Evolutionary conservation across 2,329 filamentous ascomycete genomes (phyloP).

Genomic region (Pyricularia sp.): DNA sequence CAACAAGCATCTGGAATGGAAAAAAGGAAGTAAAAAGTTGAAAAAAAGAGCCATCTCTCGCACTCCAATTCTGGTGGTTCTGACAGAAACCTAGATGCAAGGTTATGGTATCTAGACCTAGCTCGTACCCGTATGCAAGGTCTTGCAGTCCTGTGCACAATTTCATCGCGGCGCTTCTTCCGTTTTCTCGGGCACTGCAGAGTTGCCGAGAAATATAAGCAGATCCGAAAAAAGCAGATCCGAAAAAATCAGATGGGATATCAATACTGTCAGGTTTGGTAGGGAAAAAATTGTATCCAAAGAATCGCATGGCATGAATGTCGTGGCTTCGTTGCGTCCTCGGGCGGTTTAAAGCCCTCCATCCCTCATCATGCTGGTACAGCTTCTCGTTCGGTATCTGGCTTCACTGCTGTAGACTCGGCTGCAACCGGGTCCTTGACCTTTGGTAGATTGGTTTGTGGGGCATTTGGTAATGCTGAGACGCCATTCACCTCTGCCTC

Average conservation of each 20-base stretch:
- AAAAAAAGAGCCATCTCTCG: not conserved
- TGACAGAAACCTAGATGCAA: not conserved
- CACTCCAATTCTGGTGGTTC: not conserved
- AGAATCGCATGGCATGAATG: not conserved
- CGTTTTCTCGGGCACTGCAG: not conserved
- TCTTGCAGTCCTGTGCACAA: not conserved
- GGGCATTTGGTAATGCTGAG: conserved; percentile 43
- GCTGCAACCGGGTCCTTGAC: not conserved
- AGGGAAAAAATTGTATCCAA: not conserved
- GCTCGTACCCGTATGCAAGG: not conserved
- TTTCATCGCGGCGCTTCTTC: not conserved
- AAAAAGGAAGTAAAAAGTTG: not conserved
- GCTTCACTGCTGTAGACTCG: not conserved
- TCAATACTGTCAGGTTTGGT: not conserved
- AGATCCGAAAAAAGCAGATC: not conserved
- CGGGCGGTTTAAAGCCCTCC: not conserved
- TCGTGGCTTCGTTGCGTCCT: not conserved
- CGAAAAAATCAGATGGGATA: not conserved
- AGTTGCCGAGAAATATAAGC: not conserved
- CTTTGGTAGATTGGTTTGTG: conserved; percentile 16
- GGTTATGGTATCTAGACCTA: not conserved
- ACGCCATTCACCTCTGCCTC: conserved; percentile 42
- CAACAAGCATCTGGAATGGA: not conserved
- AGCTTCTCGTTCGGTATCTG: conserved; percentile 2
- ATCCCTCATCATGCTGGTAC: conserved; percentile 1